Conservation (phyloP, 2,329 filamentous ascomycete genomes). For the Stagonosporopsis rhizophila region DNA sequence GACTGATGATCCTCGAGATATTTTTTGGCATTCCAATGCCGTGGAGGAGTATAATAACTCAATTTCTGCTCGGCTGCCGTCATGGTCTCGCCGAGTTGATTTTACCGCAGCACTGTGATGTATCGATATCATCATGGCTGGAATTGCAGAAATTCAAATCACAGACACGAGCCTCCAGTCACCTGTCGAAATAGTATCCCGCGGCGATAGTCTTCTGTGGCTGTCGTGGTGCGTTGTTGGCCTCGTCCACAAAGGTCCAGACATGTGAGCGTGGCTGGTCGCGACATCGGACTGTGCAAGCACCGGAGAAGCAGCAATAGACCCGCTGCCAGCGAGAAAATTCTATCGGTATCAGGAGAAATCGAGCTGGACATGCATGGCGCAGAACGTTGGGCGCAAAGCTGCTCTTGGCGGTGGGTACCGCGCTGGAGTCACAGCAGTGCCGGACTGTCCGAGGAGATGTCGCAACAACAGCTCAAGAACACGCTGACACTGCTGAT, state of each 20-base stretch:
- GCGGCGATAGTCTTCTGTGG: conserved; percentile 11
- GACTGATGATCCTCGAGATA: neutral
- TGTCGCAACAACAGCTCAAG: neutral
- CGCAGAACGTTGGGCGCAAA: conserved; percentile 4
- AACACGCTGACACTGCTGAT: neutral
- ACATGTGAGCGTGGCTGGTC: conserved; percentile 16
- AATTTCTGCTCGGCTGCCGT: conserved; percentile 14
- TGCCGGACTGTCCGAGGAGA: conserved; percentile 12
- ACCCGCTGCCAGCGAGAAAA: neutral
- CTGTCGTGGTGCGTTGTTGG: conserved; percentile 1
- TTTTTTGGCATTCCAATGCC: neutral
- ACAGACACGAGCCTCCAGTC: neutral
- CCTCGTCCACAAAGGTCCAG: neutral
- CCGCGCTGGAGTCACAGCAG: conserved; percentile 2
- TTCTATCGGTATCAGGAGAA: neutral
- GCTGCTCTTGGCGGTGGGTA: conserved; percentile 14
- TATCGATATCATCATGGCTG: neutral
- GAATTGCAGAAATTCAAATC: neutral
- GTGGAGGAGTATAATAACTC: neutral
- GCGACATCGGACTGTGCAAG: conserved; percentile 23
- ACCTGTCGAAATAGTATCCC: neutral
- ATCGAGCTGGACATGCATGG: conserved; percentile 2
- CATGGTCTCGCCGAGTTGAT: conserved; percentile 8
- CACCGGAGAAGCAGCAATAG: conserved; percentile 19
- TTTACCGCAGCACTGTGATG: neutral